Evolutionary conservation across 2,329 filamentous ascomycete genomes (phyloP).

Genomic region (Aureobasidium sp.): DNA sequence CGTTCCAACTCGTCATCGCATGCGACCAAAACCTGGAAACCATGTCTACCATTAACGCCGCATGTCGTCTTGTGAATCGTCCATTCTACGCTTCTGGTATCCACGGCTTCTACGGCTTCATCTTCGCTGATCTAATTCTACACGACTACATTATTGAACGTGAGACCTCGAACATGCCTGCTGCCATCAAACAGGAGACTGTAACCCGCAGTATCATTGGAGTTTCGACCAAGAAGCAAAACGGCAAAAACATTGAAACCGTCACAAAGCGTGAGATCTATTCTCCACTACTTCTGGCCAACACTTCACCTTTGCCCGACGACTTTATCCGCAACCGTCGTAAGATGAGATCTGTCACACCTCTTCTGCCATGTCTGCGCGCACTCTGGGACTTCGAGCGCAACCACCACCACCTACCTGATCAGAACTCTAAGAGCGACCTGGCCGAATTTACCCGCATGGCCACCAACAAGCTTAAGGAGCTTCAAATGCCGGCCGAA

Average conservation of each 20-base stretch:
- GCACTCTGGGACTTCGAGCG: constrained; percentile 82
- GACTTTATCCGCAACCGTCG: constrained; percentile 64
- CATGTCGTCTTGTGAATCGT: constrained; percentile 67
- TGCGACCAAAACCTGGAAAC: constrained; percentile 75
- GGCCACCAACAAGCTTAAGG: constrained; percentile 69
- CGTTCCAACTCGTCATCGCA: constrained; percentile 80
- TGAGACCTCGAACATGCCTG: constrained; percentile 65
- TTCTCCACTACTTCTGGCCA: constrained; percentile 79
- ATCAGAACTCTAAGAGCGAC: constrained; percentile 51
- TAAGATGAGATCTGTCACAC: constrained; percentile 67
- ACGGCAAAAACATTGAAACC: constrained; percentile 65
- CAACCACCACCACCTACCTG: constrained; percentile 35
- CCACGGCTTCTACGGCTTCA: constrained; percentile 88
- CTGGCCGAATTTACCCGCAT: constrained; percentile 69
- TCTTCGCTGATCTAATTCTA: constrained; percentile 85
- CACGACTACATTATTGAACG: constrained; percentile 89
- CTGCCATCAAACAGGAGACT: constrained; percentile 53
- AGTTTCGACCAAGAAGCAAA: constrained; percentile 61
- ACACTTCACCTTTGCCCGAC: constrained; percentile 61
- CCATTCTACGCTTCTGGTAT: constrained; percentile 85
- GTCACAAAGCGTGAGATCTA: constrained; percentile 91
- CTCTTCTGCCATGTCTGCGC: constrained; percentile 75
- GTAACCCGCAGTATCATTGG: constrained; percentile 68
- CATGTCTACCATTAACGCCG: constrained; percentile 75
- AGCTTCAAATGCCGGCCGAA: constrained; percentile 44